phyloP scores from a whole-genome alignment of 1,139 yeast species.

The Tardiomyces depauwii region DNA sequence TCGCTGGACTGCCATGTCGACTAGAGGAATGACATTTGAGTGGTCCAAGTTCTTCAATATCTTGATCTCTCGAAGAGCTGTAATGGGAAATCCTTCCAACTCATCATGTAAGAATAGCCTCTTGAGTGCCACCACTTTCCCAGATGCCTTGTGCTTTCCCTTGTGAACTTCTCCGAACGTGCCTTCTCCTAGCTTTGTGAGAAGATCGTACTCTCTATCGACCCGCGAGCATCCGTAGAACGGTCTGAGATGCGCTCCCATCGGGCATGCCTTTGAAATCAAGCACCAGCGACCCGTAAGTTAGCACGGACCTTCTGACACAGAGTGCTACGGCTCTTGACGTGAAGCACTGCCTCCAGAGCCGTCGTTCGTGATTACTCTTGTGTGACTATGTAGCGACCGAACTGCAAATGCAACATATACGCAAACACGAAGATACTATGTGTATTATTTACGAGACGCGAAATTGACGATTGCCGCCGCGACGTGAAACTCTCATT shows the following conservation, averaged over 20 bases:
- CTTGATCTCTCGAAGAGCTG: constrained; percentile 87
- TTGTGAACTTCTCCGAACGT: constrained; percentile 77
- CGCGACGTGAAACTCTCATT: no score
- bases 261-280: neutral
- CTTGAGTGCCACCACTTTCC: constrained; percentile 70
- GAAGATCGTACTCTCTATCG: constrained; percentile 36
- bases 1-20: constrained; percentile 73
- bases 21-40: constrained; percentile 58
- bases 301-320: no score
- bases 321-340: no score
- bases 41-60: constrained; percentile 66
- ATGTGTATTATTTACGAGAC: no score
- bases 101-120: constrained; percentile 73
- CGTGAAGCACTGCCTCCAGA: no score
- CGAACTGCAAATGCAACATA: no score
- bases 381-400: no score
- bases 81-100: constrained; percentile 89
- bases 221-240: constrained; percentile 25
- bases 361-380: no score
- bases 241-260: neutral
- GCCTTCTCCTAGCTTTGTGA: constrained; percentile 80
- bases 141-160: constrained; percentile 42
- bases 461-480: no score
- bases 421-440: no score
- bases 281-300: no score